A percentile compares a stretch with the other conserved stretches of the same genome.
These are phyloP conservation scores for Kwoniella bestiolae DNA, from an alignment of 768 basidiomycete species.

Conservation along the genomic window DNA sequence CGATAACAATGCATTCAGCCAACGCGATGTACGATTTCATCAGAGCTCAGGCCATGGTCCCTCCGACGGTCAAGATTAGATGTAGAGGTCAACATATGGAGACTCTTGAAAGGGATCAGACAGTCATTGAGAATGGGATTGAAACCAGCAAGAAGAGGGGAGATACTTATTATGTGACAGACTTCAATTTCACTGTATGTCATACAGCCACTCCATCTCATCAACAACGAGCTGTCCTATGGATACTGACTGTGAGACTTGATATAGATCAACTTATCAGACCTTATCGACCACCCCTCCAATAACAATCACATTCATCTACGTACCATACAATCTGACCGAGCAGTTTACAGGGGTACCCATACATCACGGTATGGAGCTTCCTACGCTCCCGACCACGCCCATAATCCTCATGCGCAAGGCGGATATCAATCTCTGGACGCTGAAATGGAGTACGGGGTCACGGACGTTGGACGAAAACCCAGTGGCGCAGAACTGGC, in stretches of 20 bases:
- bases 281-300: conserved; percentile 28
- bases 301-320: conserved; percentile 59
- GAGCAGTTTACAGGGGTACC: conserved; percentile 22
- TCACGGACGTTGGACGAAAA: conserved; percentile 21
- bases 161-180: conserved; percentile 32
- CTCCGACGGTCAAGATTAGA: conserved; percentile 32
- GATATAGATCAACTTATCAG: conserved; percentile 42
- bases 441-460: not conserved
- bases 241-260: too few species aligned
- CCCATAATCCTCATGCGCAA: not conserved
- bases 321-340: conserved; percentile 36
- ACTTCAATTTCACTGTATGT: conserved; percentile 50
- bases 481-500: conserved; percentile 8
- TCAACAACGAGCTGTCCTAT: too few species aligned
- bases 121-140: conserved; percentile 62
- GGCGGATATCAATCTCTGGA: conserved; percentile 9
- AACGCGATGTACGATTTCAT: conserved; percentile 77
- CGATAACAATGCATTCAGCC: conserved; percentile 58
- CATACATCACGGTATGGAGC: conserved; percentile 28
- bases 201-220: too few species aligned
- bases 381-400: conserved; percentile 19
- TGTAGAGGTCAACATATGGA: conserved; percentile 61
- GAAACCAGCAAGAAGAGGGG: conserved; percentile 27
- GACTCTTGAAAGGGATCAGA: conserved; percentile 69
- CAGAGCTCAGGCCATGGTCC: conserved; percentile 62